Conservation (phyloP, 306 rosid species). For the Vigna nakashimae region DNA sequence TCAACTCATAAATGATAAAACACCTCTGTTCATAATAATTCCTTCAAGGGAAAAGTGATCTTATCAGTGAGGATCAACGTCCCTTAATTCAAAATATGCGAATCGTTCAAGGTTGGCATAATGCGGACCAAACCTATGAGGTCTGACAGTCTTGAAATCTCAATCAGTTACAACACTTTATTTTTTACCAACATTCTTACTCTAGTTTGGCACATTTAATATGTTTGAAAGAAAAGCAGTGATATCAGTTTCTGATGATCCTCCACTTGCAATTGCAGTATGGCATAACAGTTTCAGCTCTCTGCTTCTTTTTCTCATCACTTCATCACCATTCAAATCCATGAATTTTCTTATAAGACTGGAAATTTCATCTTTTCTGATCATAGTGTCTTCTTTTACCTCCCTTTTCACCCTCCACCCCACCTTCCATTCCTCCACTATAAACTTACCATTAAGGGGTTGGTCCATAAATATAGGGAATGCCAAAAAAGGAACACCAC, state of each 20-base stretch:
- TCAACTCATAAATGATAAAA: too few species aligned
- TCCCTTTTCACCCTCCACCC: constrained; percentile 61
- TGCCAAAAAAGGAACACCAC: constrained; percentile 63
- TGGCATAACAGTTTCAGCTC: constrained; percentile 46
- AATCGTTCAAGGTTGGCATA: too few species aligned
- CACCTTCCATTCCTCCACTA: constrained; percentile 66
- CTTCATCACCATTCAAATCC: constrained; percentile 51
- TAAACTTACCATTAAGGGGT: constrained; percentile 37
- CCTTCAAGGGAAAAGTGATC: too few species aligned
- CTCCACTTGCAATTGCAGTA: constrained; percentile 48
- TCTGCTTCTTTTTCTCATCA: constrained; percentile 50
- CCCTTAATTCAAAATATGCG: too few species aligned
- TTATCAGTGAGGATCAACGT: too few species aligned
- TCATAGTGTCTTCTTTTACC: constrained; percentile 36
- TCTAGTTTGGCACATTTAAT: not conserved
- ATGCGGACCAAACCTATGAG: too few species aligned
- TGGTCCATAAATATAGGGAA: constrained; percentile 59
- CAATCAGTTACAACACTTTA: too few species aligned
- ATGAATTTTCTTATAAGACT: constrained; percentile 51
- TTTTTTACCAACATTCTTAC: not conserved
- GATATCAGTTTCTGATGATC: constrained; percentile 48
- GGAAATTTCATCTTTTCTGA: constrained; percentile 54
- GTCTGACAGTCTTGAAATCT: too few species aligned
- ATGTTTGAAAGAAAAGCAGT: constrained; percentile 46
- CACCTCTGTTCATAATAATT: too few species aligned